Base-by-base conservation (phyloP, 176 grass and related monocot species). In the Elymus sibiricus region DNA sequence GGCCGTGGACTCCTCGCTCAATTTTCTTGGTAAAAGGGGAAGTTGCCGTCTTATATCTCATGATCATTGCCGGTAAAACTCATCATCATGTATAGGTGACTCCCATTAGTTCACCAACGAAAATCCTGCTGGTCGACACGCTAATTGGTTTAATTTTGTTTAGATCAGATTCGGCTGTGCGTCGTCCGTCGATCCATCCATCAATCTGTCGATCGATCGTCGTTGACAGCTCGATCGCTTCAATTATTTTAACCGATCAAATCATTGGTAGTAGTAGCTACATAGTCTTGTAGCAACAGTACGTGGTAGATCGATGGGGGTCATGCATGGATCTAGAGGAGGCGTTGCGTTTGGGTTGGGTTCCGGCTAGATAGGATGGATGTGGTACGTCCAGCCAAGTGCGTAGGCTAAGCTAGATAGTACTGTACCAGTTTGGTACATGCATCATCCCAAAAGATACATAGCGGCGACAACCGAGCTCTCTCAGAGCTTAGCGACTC, bases 281-380 rank as follows among this genome's bases (percentile, higher is more conserved):
- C 40, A 11, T 11, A 42, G 40, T 11, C 40, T 42, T 42, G 40
- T 42, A 42, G 40, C 40, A 42, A 42, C 40, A 42, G 9, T 42
- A 42, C 40, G 40, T 42, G 40, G 40, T 42, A 42, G 40, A 42
- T 11, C 40, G 40, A 42, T 3, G 40, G 40, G 40, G 34, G 5
- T 70, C 67, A 22, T 5, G 19, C 10, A 70, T 39, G 5, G 67
- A 46, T 79, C 51, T 44, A 44, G 43, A 44, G 38, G 38, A 40
- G 25, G 69, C 11, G 37, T 29, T 40, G 38, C 51, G 44, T 77
- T 55, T 85, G 76, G 43, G 43, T 4, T 44, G 43, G 38, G 87
- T 74, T 85, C 76, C 87, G 59, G 82, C 81, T 84, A 62, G 61
- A 11, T 13, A 26, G 4, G 43, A 11, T 13, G 60, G 38, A n/a